A percentile compares a stretch with the other conserved stretches of the same genome.
Evolutionary conservation across 805 yeast genomes (phyloP).

Genomic region (Schwanniomyces vanrijiae): DNA sequence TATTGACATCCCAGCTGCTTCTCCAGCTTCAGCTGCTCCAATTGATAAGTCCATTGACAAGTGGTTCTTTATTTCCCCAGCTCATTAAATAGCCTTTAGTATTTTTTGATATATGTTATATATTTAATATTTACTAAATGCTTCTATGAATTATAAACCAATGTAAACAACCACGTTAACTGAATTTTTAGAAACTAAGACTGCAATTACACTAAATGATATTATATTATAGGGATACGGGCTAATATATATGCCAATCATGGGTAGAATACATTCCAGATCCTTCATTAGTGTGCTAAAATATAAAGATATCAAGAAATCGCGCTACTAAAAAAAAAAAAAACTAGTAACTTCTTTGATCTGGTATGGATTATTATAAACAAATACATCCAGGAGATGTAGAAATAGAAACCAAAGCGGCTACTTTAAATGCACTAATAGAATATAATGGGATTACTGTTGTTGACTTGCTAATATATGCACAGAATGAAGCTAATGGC

Average conservation of each 20-base stretch:
- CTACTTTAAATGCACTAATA: constrained; percentile 14
- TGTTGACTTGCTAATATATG: constrained; percentile 21
- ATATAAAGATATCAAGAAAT: neutral
- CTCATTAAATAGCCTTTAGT: constrained; percentile 33
- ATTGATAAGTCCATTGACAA: constrained; percentile 95
- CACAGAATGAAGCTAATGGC: constrained; percentile 8
- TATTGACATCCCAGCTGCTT: constrained; percentile 65
- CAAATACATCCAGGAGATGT: constrained; percentile 15
- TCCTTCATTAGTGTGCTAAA: no score
- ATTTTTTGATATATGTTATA: neutral
- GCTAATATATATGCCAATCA: no score
- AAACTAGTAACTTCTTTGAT: neutral
- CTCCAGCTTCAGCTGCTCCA: constrained; percentile 81
- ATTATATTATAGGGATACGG: no score
- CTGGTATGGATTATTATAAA: constrained; percentile 23
- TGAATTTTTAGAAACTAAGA: no score
- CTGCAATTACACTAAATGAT: no score
- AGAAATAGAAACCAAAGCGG: constrained; percentile 11
- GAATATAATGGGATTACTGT: constrained; percentile 24
- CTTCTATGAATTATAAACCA: neutral
- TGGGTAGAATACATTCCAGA: no score
- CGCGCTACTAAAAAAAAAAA: neutral
- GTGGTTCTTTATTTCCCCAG: constrained; percentile 97
- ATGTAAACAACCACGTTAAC: no score
- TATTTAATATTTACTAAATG: neutral